Conservation (phyloP, 78 protist genomes). For the Polysphondylium violaceum region DNA sequence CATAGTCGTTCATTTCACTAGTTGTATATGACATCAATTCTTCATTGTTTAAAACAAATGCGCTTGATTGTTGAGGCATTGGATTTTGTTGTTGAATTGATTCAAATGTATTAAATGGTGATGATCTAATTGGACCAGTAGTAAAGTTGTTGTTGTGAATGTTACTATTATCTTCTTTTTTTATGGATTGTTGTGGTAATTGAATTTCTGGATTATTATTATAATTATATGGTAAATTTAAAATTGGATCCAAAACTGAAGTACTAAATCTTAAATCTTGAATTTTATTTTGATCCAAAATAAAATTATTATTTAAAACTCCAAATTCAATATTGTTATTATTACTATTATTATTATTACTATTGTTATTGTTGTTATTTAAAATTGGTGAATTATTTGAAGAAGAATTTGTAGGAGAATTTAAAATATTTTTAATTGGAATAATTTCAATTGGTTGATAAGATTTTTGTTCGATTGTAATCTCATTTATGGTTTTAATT, state of each 20-base stretch:
- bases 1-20: conserved; percentile 44
- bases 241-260: conserved; percentile 28
- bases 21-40: background rate
- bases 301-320: background rate
- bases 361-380: background rate
- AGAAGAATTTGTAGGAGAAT: background rate
- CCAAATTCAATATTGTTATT: conserved; percentile 9
- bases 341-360: background rate
- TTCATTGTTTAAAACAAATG: background rate
- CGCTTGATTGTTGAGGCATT: background rate
- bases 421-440: conserved; percentile 1
- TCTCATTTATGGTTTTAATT: conserved; percentile 28
- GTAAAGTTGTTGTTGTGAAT: background rate
- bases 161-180: background rate
- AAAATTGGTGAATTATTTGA: background rate
- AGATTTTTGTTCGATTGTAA: conserved; percentile 28
- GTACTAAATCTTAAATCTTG: conserved; percentile 18
- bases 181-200: background rate
- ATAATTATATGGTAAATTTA: conserved; percentile 21
- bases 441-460: conserved; percentile 65
- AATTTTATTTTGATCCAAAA: conserved; percentile 27
- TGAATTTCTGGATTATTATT: background rate
- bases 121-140: conserved; percentile 14
- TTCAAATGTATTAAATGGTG: background rate
- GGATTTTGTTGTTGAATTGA: background rate